Evolutionary conservation across 2,329 filamentous ascomycete species (phyloP), one percentile per base, ranked within the genome.

Genomic region (Cercospora nicotianae): DNA sequence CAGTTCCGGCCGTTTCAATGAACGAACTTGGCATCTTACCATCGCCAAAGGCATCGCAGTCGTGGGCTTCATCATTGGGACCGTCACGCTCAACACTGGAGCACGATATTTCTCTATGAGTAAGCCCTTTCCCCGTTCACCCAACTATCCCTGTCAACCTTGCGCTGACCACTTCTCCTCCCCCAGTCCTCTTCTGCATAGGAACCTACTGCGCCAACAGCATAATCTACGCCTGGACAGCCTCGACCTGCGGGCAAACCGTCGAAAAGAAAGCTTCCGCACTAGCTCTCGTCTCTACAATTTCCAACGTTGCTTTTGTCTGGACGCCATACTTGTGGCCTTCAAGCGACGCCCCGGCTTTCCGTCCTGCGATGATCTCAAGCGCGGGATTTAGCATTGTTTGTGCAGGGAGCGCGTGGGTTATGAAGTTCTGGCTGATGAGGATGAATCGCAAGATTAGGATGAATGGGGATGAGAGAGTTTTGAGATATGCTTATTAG

Each of bases 31-130:
- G 72, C 33, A 55, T 42, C 57, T 51, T 16, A 68, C 53, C 33
- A 31, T 61, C 8, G 42, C 48, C 36, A 65, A 68, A 66, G 13
- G 62, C 42, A n/a, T 68, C 26, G 85, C 86, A n/a, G 74, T 86
- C 1, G 72, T 84, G 10, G 86, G 86, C 28, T 71, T 69, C 58
- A 55, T 68, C 33, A 64, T 70, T 16, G 57, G 53, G 16, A 20
- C 57, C 5, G 60, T 33, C 2, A 69, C 64, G 13, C 64, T 60
- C 23, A 62, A 67, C 45, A 60, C 45, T 5, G 61, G 39, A n/a
- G 60, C 60, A 6, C 33, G 64, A 26, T 66, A 66, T 12, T 66
- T 66, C 42, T 51, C 64, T 1, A 66, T 66, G 60, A 58, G 55
- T 33, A 58, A 26, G n/a, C n/a, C n/a, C n/a, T n/a, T n/a, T n/a